Conservation (phyloP, 106 monocot genomes). For the Cymbidium sinense region DNA sequence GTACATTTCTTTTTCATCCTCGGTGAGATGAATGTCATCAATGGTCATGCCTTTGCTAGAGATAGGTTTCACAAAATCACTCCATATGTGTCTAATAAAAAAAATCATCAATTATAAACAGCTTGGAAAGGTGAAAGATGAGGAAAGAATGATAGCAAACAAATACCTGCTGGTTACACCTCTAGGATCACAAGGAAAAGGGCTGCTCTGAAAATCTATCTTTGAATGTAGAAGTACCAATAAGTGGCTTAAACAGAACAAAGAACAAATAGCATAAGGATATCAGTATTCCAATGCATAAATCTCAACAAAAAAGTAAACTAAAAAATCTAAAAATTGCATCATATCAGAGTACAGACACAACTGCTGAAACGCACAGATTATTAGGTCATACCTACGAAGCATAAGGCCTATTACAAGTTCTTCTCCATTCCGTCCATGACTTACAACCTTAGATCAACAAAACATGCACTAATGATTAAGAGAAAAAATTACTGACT, state of each 20-base stretch:
- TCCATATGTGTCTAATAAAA: constrained; percentile 35
- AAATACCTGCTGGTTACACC: constrained; percentile 57
- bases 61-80: constrained; percentile 67
- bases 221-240: constrained; percentile 90
- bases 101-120: neutral
- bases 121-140: constrained; percentile 2
- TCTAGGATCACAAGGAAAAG: constrained; percentile 72
- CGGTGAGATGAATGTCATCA: constrained; percentile 69
- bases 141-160: neutral
- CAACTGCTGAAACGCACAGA: neutral
- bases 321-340: neutral
- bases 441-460: constrained; percentile 67
- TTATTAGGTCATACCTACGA: constrained; percentile 47
- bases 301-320: neutral
- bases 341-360: neutral
- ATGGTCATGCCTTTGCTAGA: constrained; percentile 71
- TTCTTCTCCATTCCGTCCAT: constrained; percentile 59
- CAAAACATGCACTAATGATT: neutral
- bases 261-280: neutral
- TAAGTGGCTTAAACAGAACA: constrained; percentile 55
- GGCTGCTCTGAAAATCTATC: constrained; percentile 81
- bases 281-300: neutral
- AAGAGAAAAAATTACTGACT: neutral
- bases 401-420: constrained; percentile 87
- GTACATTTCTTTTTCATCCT: constrained; percentile 76